A percentile compares a stretch with the other conserved stretches of the same genome.
phyloP scores from a whole-genome alignment of 2,329 filamentous ascomycete genomes.

The Diaporthe batatas region DNA sequence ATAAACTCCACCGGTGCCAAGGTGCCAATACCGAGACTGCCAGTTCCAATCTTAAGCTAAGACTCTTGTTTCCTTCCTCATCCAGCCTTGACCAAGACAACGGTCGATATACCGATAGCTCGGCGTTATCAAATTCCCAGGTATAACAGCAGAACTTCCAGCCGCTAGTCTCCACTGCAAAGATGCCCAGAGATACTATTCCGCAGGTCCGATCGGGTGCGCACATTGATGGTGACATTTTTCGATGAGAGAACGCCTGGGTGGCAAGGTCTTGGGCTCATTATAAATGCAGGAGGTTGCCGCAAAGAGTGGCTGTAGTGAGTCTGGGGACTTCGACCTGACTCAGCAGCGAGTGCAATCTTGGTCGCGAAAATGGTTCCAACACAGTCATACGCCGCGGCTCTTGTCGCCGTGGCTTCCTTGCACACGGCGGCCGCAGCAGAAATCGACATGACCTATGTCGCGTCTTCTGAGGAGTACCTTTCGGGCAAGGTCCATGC shows the following conservation, averaged over 20 bases:
- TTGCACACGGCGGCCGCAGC: not conserved
- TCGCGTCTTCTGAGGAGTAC: slow-evolving; percentile 27
- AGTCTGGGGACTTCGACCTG: not conserved
- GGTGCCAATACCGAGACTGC: slow-evolving; percentile 3
- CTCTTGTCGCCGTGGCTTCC: not conserved
- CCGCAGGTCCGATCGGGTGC: not conserved
- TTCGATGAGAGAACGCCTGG: not conserved
- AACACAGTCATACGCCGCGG: not conserved
- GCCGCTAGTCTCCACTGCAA: not conserved
- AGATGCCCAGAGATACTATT: slow-evolving; percentile 25
- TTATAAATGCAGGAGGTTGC: not conserved
- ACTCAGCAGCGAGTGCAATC: not conserved
- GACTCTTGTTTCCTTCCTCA: slow-evolving; percentile 27
- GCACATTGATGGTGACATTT: not conserved
- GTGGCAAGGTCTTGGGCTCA: not conserved
- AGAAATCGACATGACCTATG: slow-evolving; percentile 42
- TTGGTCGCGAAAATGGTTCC: not conserved
- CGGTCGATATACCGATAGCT: slow-evolving; percentile 14
- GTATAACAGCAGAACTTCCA: not conserved
- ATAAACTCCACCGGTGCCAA: not conserved
- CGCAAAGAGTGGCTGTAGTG: not conserved
- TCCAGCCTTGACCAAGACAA: slow-evolving; percentile 14
- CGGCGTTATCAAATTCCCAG: not conserved
- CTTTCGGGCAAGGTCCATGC: slow-evolving; percentile 28
- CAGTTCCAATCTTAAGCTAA: not conserved